Percentiles rank a stretch among this genome's conserved stretches.
Conservation (phyloP, 139 green algal genomes). For the Chlorella sp. region DNA sequence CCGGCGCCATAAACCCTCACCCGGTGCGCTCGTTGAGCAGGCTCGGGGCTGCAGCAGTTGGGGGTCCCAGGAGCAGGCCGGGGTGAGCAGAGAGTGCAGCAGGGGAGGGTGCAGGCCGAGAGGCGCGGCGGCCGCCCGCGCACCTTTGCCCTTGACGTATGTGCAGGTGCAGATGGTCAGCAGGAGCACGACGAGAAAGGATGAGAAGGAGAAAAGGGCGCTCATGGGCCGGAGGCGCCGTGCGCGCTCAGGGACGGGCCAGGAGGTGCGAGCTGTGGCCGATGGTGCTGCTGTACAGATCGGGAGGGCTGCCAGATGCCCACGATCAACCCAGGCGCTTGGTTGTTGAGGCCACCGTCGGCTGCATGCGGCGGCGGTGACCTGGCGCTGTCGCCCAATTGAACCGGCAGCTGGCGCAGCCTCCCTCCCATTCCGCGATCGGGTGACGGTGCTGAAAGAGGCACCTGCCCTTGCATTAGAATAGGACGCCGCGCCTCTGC, state of each 20-base stretch:
- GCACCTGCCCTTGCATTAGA: neutral
- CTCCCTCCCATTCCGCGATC: too few relatives aligned
- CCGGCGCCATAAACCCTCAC: conserved; percentile 46
- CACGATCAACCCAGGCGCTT: too few relatives aligned
- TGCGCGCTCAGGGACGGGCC: too few relatives aligned
- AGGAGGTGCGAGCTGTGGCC: too few relatives aligned
- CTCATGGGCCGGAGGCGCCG: too few relatives aligned
- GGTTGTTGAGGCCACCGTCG: too few relatives aligned
- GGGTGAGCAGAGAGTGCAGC: neutral
- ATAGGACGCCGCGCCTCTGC: too few relatives aligned
- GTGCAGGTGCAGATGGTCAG: conserved; percentile 97
- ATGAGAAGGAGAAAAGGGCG: conserved; percentile 92
- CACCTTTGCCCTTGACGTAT: conserved; percentile 89
- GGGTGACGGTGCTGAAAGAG: conserved; percentile 2
- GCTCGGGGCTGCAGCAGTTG: conserved; percentile 47
- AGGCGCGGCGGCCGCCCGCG: neutral
- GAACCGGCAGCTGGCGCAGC: too few relatives aligned
- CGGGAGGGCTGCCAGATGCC: too few relatives aligned
- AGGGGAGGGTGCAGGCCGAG: neutral
- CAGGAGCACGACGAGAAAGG: conserved; percentile 91
- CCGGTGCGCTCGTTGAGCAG: conserved; percentile 74
- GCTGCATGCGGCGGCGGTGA: too few relatives aligned
- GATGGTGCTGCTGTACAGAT: too few relatives aligned
- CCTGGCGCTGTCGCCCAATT: too few relatives aligned
- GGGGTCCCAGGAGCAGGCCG: neutral